A percentile compares a stretch with the other conserved stretches of the same genome.
These are phyloP conservation scores for Cystobasidium sp. DNA, from an alignment of 1,284 basidiomycete species.

Conservation along the genomic window DNA sequence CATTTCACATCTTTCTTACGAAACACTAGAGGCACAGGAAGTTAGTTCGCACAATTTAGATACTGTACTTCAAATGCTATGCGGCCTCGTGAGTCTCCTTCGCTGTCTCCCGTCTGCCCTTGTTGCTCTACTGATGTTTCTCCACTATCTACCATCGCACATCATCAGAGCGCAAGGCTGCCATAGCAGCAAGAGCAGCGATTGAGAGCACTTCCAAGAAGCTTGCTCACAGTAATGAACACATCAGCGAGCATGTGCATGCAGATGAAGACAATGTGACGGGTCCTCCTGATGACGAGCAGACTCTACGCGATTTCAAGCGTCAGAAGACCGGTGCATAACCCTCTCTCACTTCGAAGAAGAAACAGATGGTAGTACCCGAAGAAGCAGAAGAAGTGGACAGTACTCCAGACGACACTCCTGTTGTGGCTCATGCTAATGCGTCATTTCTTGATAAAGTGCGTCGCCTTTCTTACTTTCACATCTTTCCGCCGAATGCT, in stretches of 20 bases:
- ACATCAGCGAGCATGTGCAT: not conserved
- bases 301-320: not conserved
- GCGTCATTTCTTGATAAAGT: not conserved
- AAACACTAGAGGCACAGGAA: too few relatives aligned
- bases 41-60: too few relatives aligned
- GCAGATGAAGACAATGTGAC: not conserved
- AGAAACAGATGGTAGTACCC: not conserved
- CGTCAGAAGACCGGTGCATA: not conserved
- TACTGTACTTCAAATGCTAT: too few relatives aligned
- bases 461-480: too few relatives aligned
- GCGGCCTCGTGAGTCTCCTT: too few relatives aligned
- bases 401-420: not conserved
- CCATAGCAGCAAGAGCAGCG: conserved; percentile 1
- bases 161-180: not conserved
- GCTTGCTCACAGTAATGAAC: not conserved
- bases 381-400: not conserved
- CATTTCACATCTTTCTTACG: too few relatives aligned
- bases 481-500: too few relatives aligned
- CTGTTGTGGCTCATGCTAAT: not conserved
- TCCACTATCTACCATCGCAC: not conserved
- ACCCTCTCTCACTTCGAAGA: not conserved
- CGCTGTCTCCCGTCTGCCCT: not conserved
- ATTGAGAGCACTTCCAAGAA: not conserved
- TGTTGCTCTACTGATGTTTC: not conserved
- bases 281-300: not conserved